Base-by-base conservation (phyloP, 441 rosid genomes). In the Omphalea diandra region DNA sequence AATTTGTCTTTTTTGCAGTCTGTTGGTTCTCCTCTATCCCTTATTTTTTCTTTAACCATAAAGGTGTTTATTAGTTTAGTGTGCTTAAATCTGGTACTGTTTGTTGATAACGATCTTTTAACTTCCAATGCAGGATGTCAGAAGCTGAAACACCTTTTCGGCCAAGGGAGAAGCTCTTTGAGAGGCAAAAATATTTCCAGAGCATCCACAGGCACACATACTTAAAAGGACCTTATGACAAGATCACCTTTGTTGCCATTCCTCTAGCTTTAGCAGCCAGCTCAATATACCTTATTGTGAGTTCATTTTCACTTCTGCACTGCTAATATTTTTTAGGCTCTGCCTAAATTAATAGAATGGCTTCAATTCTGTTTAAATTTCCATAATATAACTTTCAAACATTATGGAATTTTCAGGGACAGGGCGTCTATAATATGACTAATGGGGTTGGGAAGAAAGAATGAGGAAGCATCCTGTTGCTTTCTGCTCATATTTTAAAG, bases 361-460 rank as follows among this genome's bases (percentile, higher is more conserved):
- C 4, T 11, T 43, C 7, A 66, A 3, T 29, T 20, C 32, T 60
- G 47, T 5, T 50, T 50, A 26, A 26, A 15, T 47, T 24, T 47
- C 27, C 2, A 6, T 32, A 10, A 35, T 20, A 24, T 63, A 35
- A 26, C 47, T 40, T 38, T 35, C 26, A 8, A 49, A 26, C 67
- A 8, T 46, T 47, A 7, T 17, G 0, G 55, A n/a, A 5, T 55
- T 76, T 49, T 32, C 86, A 94, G 98, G 98, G 91, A 32, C 89
- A 86, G 27, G 97, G 97, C 32, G 81, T 91, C 85, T 94, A 94
- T 78, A 90, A 90, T 76, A 83, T 91, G 98, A 80, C 97, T 3
- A 85, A 90, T 63, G 98, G 97, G 67, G 90, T 90, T 67, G 91
- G 96, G 60, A 94, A 91, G 86, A 94, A 87, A 80, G 98, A 91